A percentile compares a stretch with the other conserved stretches of the same genome.
These are phyloP conservation scores for Botrytis medusae DNA, from an alignment of 2,329 filamentous ascomycete species.

Conservation along the genomic window DNA sequence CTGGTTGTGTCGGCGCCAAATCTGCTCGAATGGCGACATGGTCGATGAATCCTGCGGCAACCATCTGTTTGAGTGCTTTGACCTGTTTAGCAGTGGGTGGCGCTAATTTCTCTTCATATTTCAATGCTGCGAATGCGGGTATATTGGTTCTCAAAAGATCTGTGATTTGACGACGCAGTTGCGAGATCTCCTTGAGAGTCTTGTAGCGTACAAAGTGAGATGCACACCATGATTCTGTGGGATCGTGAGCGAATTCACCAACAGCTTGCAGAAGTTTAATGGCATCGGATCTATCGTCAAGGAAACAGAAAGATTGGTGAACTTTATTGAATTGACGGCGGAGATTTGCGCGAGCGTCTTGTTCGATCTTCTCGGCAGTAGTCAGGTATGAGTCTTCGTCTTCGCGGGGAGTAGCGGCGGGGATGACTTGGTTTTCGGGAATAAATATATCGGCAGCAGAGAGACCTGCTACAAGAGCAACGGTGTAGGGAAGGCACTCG, in stretches of 20 bases:
- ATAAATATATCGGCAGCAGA: conserved; percentile 88
- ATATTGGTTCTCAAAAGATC: conserved; percentile 76
- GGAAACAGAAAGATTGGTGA: conserved; percentile 74
- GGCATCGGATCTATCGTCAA: conserved; percentile 82
- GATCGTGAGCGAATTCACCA: conserved; percentile 79
- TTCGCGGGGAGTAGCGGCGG: conserved; percentile 49
- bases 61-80: conserved; percentile 83
- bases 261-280: conserved; percentile 88
- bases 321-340: conserved; percentile 64
- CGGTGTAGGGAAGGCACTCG: conserved; percentile 78
- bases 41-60: conserved; percentile 89
- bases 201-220: conserved; percentile 85
- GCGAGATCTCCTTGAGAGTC: conserved; percentile 79
- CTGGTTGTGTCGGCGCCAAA: conserved; percentile 71
- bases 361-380: conserved; percentile 68
- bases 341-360: conserved; percentile 66
- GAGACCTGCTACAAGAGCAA: conserved; percentile 83
- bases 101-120: conserved; percentile 56
- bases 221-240: conserved; percentile 71
- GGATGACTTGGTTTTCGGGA: conserved; percentile 73
- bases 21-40: conserved; percentile 92
- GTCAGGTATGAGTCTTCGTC: conserved; percentile 55
- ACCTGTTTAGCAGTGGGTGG: conserved; percentile 67
- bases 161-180: conserved; percentile 80
- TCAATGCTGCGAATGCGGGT: conserved; percentile 59